Evolutionary conservation across 345 rosid genomes (phyloP), one percentile per base, ranked within the genome.

Genomic region (Ceriops decandra): DNA sequence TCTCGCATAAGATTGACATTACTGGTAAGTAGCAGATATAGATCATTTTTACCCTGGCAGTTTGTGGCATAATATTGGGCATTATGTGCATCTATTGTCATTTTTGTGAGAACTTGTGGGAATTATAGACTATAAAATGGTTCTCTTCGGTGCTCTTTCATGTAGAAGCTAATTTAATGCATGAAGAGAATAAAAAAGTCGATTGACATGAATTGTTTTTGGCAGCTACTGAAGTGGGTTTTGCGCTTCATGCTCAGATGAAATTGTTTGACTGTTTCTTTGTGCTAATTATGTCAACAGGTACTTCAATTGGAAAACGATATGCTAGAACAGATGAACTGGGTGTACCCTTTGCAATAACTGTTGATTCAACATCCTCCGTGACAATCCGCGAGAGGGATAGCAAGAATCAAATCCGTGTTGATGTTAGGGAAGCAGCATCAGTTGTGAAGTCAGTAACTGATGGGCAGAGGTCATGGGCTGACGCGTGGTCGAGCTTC

Each of bases 281-380:
- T 32, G 31, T 47, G 2, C 24, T 2, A 24, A 35, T 59, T 56
- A 21, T 72, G 33, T 68, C 51, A 72, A 32, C 81, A 91, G 97
- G 97, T 54, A 89, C 96, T 52, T 89, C 99, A 21, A 91, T 95
- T 19, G 99, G 97, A 60, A 95, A 95, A 76, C 79, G 95, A 53
- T 95, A 95, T 28, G 99, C 99, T 2, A 91, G 96, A 79, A 90
- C 93, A 0, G 93, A 95, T 74, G 99, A 95, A 74, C 85, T 89
- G 3, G 99, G 99, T 16, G 99, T 91, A 46, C 99, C 99, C 3
- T 95, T 95, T 73, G 97, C 99, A 6, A 79, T 95, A 65, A 91
- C 97, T 2, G 96, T 90, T 24, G 95, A 93, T 78, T 84, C 91
- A 1, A 72, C 79, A 6, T 33, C 78, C 17, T 88, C 87, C 0